Conservation (phyloP, 345 rosid species). For the Boechera retrofracta region DNA sequence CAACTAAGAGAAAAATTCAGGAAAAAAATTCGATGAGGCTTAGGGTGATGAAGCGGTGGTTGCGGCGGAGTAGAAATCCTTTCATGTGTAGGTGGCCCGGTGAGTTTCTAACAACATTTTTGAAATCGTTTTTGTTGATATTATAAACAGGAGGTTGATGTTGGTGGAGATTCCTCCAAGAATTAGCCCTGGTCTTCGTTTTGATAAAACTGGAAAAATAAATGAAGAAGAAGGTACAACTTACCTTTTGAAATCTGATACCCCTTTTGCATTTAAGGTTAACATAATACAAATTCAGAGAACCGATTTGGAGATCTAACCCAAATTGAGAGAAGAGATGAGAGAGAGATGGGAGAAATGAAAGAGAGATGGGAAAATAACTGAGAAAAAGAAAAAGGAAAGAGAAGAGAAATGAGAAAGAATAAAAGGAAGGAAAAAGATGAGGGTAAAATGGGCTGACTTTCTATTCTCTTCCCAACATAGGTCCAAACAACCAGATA, state of each 20-base stretch:
- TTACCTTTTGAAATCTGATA: conserved; percentile 14
- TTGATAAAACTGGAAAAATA: conserved; percentile 32
- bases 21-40: conserved; percentile 38
- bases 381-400: too few relatives aligned
- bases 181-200: conserved; percentile 29
- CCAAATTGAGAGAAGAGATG: too few relatives aligned
- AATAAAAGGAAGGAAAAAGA: too few relatives aligned
- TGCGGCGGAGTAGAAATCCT: conserved; percentile 77
- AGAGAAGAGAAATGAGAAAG: too few relatives aligned
- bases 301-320: too few relatives aligned
- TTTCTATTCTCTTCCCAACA: too few relatives aligned
- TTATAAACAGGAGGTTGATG: conserved; percentile 91
- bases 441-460: too few relatives aligned
- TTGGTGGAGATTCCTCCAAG: conserved; percentile 50
- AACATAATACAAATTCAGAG: too few relatives aligned
- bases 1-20: too few relatives aligned
- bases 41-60: conserved; percentile 60
- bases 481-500: too few relatives aligned
- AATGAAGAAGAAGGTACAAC: conserved; percentile 3
- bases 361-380: too few relatives aligned
- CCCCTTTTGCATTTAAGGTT: not conserved
- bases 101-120: conserved; percentile 90
- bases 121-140: conserved; percentile 88
- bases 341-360: too few relatives aligned
- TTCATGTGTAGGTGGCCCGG: conserved; percentile 90